Evolutionary conservation across 352 stramenopile genomes (phyloP), one percentile per base, ranked within the genome.

Genomic region (Phytophthora agathidicida): DNA sequence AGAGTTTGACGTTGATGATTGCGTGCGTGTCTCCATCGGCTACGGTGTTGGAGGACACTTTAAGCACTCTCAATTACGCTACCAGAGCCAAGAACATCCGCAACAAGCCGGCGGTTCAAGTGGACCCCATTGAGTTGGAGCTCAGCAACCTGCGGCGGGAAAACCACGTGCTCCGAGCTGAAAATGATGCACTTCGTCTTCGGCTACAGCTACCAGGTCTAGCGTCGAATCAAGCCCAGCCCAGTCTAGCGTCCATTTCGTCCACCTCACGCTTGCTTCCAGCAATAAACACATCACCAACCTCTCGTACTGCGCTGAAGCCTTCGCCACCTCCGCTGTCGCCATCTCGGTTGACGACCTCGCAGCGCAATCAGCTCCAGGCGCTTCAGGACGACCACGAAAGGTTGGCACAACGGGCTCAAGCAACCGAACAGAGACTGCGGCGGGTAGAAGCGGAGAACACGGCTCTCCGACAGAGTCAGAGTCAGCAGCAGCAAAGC

Each of bases 11-110:
- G 17, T 69, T 94, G 22, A 95, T 95, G 88, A 76, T 95, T 49
- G 86, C 86, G 1, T 95, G 86, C 38, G 74, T 96, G 7, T 93
- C 80, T 2, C 86, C 86, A 2, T 88, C 82, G 3, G 63, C 48
- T 8, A 30, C 26, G 1, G 72, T 73, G 7, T 54, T 93, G 4
- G 82, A 93, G 22, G 88, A 96, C 54, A 91, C 86, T 10, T 65
- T 96, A 6, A 91, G 80, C 26, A 96, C 86, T 11, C 71, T 96
- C n/a, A 86, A 90, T 20, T 96, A 95, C 48, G 88, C 85, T 2
- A 92, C 78, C 6, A 75, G 83, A 7, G 88, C 86, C 19, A 92
- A 93, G 60, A 93, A 91, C 56, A 96, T 96, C 19, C 70, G 83
- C 47, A 96, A 96, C 63, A 84, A 88, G 49, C 85, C 87, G 5